Base-by-base conservation (phyloP, 768 basidiomycete species). In the Termitomyces sp. region DNA sequence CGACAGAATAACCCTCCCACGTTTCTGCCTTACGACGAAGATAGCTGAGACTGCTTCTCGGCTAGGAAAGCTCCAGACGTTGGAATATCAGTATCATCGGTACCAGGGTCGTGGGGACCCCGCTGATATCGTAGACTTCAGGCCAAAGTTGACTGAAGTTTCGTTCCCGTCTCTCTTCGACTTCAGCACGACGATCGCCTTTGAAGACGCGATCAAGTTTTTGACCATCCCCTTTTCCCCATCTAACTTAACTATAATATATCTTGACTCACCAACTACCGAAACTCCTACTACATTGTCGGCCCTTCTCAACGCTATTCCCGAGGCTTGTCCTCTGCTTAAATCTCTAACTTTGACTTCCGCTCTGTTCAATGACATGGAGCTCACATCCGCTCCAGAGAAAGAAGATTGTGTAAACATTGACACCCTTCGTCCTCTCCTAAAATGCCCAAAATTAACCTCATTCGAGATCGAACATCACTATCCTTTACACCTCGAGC, bases 161-260 rank as follows among this genome's bases (percentile, higher is more conserved):
- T 79, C 82, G 0, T 87, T 87, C 67, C 83, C 83, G 0, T 72
- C 76, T 1, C 72, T 88, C 4, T 79, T 73, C 68, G 85, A 86
- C 60, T 74, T 86, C 45, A 81, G 78, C 4, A 63, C 83, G 51
- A 82, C 81, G 17, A 75, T 75, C 11, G 65, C 71, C n/a, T 74
- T 85, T 31, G 71, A 72, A 5, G 77, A 85, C 56, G 71, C 81
- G 25, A 70, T 78, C 5, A 69, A 69, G 4, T 82, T 88, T 69
- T 69, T 88, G 57, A 68, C 71, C 38, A 67, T 70, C 2, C 63
- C 73, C 4, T 83, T 77, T 59, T 74, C 82, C 0, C 87, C 87
- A 0, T 65, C 67, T 5, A 80, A 81, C 48, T 68, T 88, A 38
- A 81, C 79, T 0, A 71, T 71, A n/a, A 71, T 88, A 6, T 84